Conservation (phyloP, 2,329 filamentous ascomycete species). For the Paraconiothyrium brasiliense region DNA sequence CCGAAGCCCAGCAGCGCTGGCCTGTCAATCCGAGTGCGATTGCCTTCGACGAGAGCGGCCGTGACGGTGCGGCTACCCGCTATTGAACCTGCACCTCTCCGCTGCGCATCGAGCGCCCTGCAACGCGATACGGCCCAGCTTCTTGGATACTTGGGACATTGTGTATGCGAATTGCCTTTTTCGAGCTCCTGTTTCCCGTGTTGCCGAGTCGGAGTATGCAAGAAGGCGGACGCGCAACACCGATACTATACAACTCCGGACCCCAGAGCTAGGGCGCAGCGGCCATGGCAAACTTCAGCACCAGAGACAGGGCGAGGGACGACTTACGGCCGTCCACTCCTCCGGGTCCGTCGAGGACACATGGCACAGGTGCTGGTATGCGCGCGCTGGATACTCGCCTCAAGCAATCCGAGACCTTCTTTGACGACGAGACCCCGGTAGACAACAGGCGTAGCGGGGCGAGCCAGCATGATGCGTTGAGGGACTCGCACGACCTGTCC, state of each 20-base stretch:
- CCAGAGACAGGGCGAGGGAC: constrained; percentile 25
- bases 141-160: constrained; percentile 16
- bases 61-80: constrained; percentile 13
- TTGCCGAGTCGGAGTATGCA: constrained; percentile 39
- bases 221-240: constrained; percentile 27
- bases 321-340: constrained; percentile 41
- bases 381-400: constrained; percentile 43
- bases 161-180: constrained; percentile 17
- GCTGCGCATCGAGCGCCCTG: constrained; percentile 6
- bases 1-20: constrained; percentile 18
- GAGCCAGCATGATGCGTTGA: constrained; percentile 31
- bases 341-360: constrained; percentile 35
- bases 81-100: constrained; percentile 20
- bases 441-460: constrained; percentile 32
- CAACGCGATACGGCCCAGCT: neutral
- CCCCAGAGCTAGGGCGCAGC: constrained; percentile 22
- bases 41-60: constrained; percentile 3
- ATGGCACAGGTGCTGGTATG: constrained; percentile 35
- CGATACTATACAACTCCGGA: constrained; percentile 31
- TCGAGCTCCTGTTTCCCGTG: constrained; percentile 23
- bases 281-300: constrained; percentile 37
- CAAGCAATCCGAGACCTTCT: constrained; percentile 44
- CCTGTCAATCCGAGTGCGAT: neutral
- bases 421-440: constrained; percentile 48
- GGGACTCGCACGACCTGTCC: constrained; percentile 85